Evolutionary conservation across 192 early-diverging fungal genomes (phyloP).

Genomic region (Gamsiella multidivaricata): DNA sequence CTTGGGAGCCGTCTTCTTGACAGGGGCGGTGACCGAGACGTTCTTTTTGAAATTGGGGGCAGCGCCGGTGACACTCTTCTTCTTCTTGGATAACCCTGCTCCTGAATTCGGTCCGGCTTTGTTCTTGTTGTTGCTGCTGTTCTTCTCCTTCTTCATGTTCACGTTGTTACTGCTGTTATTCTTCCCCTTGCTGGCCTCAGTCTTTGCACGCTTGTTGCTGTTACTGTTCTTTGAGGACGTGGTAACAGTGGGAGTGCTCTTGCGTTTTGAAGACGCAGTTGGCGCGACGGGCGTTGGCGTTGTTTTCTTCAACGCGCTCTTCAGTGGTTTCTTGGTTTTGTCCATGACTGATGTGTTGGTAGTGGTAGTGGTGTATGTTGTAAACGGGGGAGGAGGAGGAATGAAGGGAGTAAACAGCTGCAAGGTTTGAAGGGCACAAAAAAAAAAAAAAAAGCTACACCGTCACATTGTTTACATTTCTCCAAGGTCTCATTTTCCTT

Average conservation of each 20-base stretch:
- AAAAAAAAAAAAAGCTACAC: constrained; percentile 39
- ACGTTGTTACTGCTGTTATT: constrained; percentile 12
- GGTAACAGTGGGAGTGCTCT: neutral
- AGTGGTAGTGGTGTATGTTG: too few species aligned
- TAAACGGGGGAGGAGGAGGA: neutral
- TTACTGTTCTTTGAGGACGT: constrained; percentile 3
- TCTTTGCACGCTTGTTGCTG: constrained; percentile 36
- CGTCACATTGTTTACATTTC: constrained; percentile 44
- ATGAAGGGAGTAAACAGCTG: neutral
- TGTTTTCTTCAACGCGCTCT: constrained; percentile 49
- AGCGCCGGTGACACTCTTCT: constrained; percentile 17
- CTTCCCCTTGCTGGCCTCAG: neutral
- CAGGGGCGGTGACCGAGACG: constrained; percentile 11
- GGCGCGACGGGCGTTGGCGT: neutral
- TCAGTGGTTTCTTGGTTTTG: constrained; percentile 42
- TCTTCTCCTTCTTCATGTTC: too few species aligned
- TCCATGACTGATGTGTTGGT: constrained; percentile 11
- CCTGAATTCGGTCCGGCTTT: neutral
- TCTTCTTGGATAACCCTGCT: constrained; percentile 3
- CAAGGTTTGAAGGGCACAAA: constrained; percentile 2
- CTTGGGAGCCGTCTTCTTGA: constrained; percentile 24
- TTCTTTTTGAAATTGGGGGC: constrained; percentile 16
- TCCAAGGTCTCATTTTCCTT: neutral
- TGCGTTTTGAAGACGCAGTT: constrained; percentile 16
- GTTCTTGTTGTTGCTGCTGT: neutral